Conservation (phyloP, 208 protist species). For the Vickermania ingenoplastis region DNA sequence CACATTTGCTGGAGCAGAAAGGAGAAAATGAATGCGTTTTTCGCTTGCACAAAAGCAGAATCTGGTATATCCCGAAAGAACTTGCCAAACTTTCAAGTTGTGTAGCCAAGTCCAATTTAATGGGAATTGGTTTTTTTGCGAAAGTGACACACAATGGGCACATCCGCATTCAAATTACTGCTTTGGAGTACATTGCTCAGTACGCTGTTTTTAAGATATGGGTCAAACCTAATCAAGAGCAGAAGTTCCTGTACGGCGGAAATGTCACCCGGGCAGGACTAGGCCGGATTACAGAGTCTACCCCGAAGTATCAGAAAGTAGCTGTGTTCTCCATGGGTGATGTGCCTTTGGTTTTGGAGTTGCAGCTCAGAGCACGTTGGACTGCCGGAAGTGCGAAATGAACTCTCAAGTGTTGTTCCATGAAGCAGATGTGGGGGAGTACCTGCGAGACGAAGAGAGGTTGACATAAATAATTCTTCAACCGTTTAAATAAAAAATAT, state of each 20-base stretch:
- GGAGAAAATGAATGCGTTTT: constrained; percentile 85
- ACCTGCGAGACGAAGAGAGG: constrained; percentile 95
- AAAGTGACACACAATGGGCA: constrained; percentile 87
- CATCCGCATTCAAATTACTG: constrained; percentile 86
- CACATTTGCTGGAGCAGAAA: constrained; percentile 64
- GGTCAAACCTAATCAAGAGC: constrained; percentile 98
- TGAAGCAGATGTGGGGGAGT: constrained; percentile 98
- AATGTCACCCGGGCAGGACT: constrained; percentile 97
- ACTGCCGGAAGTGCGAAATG: constrained; percentile 95
- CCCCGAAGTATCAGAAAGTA: constrained; percentile 95
- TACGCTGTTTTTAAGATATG: constrained; percentile 97
- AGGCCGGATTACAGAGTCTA: constrained; percentile 97
- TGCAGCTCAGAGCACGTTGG: constrained; percentile 91
- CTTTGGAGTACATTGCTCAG: constrained; percentile 86
- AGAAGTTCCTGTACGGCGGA: constrained; percentile 98
- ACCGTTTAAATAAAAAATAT: constrained; percentile 1
- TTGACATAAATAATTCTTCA: constrained; percentile 48
- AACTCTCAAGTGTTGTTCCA: constrained; percentile 95
- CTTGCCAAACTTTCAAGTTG: constrained; percentile 82
- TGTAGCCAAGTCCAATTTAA: constrained; percentile 81
- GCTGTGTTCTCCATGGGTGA: constrained; percentile 97
- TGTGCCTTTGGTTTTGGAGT: constrained; percentile 97
- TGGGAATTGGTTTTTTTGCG: constrained; percentile 85
- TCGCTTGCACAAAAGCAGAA: constrained; percentile 83
- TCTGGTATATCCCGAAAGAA: constrained; percentile 86